A percentile compares a stretch with the other conserved stretches of the same genome.
phyloP scores from a whole-genome alignment of 805 yeast genomes.

The Teunomyces lycoperdinae region DNA sequence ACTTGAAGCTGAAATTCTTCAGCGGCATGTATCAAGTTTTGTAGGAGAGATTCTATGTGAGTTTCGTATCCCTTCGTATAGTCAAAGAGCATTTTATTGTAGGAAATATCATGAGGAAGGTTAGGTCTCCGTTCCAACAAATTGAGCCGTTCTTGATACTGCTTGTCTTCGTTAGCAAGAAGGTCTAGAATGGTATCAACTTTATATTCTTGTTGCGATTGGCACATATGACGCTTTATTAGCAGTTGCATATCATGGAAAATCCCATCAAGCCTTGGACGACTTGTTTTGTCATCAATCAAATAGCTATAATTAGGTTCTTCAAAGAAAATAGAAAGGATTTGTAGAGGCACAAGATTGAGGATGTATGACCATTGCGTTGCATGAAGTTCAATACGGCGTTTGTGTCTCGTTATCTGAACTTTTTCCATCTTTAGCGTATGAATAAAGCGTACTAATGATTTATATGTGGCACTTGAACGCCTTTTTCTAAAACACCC shows the following conservation, averaged over 20 bases:
- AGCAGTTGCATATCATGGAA: not conserved
- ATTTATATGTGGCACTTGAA: conserved; percentile 1
- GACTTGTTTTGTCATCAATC: conserved; percentile 4
- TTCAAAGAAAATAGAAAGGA: conserved; percentile 17
- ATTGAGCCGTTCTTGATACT: conserved; percentile 10
- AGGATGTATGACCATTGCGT: conserved; percentile 1
- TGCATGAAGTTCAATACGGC: not conserved
- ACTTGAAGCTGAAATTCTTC: conserved; percentile 1
- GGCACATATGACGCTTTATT: not conserved
- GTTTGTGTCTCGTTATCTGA: not conserved
- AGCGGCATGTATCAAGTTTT: conserved; percentile 8
- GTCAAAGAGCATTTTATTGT: conserved; percentile 12
- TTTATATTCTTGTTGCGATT: not conserved
- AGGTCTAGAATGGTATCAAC: not conserved
- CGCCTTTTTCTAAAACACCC: not conserved
- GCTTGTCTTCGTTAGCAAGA: conserved; percentile 10
- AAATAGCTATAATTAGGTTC: conserved; percentile 14
- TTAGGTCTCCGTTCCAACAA: conserved; percentile 1
- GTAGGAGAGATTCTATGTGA: conserved; percentile 5
- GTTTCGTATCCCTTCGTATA: conserved; percentile 12
- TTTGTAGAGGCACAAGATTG: conserved; percentile 11
- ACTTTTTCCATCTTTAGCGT: conserved; percentile 1
- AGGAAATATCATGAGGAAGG: conserved; percentile 12
- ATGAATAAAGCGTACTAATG: conserved; percentile 1
- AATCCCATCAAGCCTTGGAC: not conserved